phyloP scores from a whole-genome alignment of 179 eudicot genomes.

The Gypsophila paniculata region DNA sequence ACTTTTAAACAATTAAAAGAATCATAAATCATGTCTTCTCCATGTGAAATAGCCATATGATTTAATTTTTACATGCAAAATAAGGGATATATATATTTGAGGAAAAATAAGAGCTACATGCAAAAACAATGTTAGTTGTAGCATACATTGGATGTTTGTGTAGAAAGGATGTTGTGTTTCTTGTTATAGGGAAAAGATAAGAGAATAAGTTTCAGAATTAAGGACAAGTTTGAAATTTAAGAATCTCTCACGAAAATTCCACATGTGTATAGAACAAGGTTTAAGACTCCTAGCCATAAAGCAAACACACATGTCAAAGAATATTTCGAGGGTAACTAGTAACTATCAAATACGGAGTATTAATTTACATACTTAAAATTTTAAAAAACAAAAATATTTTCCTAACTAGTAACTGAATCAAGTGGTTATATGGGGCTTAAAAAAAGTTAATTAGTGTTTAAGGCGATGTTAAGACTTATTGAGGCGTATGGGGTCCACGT shows the following conservation, averaged over 20 bases:
- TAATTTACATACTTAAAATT: neutral
- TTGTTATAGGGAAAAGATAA: constrained; percentile 5
- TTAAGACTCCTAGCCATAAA: neutral
- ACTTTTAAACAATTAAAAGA: too few species aligned
- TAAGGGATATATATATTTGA: too few species aligned
- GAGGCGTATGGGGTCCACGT: too few species aligned
- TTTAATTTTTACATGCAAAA: neutral
- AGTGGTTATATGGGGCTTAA: too few species aligned
- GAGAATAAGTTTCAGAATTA: neutral
- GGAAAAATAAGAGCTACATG: too few species aligned
- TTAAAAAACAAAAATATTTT: too few species aligned
- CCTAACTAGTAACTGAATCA: too few species aligned
- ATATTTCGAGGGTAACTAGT: constrained; percentile 8
- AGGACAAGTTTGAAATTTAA: neutral
- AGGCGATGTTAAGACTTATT: too few species aligned
- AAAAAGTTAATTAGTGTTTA: too few species aligned
- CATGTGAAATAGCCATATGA: neutral
- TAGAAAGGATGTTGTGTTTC: neutral
- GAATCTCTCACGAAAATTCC: constrained; percentile 22
- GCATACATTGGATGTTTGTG: neutral
- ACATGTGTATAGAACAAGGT: constrained; percentile 15
- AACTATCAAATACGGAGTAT: too few species aligned
- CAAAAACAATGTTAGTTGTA: constrained; percentile 10
- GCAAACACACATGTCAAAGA: constrained; percentile 18
- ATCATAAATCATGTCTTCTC: neutral